Evolutionary conservation across 768 basidiomycete genomes (phyloP).

Genomic region (Suillus tomentosus): DNA sequence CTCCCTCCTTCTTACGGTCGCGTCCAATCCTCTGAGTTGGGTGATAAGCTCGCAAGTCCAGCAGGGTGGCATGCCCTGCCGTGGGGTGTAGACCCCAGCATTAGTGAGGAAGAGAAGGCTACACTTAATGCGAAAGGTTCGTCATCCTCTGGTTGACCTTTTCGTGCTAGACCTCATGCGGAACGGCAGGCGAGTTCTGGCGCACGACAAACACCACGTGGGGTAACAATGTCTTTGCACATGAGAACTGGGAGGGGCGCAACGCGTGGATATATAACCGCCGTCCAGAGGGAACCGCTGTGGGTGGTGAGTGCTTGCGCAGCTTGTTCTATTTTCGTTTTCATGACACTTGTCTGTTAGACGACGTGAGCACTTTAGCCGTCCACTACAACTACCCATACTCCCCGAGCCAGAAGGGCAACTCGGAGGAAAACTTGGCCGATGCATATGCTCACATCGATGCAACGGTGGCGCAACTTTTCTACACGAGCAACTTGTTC

Average conservation of each 20-base stretch:
- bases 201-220: constrained; percentile 79
- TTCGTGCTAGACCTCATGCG: constrained; percentile 17
- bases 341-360: not conserved
- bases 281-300: constrained; percentile 60
- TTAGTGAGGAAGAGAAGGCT: constrained; percentile 17
- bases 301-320: not conserved
- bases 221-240: constrained; percentile 92
- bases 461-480: constrained; percentile 82
- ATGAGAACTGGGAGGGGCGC: constrained; percentile 88
- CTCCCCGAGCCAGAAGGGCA: constrained; percentile 59
- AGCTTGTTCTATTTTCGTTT: not conserved
- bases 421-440: constrained; percentile 52
- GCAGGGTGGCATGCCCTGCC: constrained; percentile 92
- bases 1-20: constrained; percentile 28
- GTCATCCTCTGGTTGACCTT: not conserved
- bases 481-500: constrained; percentile 81
- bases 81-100: constrained; percentile 61
- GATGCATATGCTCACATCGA: constrained; percentile 87
- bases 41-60: constrained; percentile 80
- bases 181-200: constrained; percentile 39
- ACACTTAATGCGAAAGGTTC: not conserved
- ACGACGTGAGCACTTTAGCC: not conserved
- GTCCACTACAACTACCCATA: constrained; percentile 73
- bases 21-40: constrained; percentile 57
- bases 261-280: constrained; percentile 70